phyloP scores from a whole-genome alignment of 352 stramenopile genomes.

The Thalassiosira livingstoniorum region DNA sequence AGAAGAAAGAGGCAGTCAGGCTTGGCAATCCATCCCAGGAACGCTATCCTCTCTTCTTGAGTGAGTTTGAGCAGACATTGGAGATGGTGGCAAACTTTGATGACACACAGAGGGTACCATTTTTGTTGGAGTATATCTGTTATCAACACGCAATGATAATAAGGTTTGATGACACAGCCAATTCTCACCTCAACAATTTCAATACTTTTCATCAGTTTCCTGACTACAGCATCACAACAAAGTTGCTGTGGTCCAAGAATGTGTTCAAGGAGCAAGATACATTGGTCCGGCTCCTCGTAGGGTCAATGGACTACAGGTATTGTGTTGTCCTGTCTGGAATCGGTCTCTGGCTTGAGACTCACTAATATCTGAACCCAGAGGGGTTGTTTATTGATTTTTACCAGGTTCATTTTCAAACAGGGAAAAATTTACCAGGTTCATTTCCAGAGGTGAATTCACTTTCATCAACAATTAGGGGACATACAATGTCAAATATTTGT shows the following conservation, averaged over 20 bases:
- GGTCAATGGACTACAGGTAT: no score
- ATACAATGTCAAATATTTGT: no score
- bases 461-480: no score
- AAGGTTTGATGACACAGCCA: conserved; percentile 40
- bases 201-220: conserved; percentile 9
- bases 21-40: conserved; percentile 1
- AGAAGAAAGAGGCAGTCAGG: conserved; percentile 24
- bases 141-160: conserved; percentile 48
- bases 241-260: conserved; percentile 39
- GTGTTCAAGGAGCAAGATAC: conserved; percentile 49
- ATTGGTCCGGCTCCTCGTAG: no score
- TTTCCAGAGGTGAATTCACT: no score
- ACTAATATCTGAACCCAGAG: no score
- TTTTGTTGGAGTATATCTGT: conserved; percentile 2
- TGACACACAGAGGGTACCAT: conserved; percentile 10
- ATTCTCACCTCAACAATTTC: conserved; percentile 21
- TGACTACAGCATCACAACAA: conserved; percentile 12
- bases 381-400: no score
- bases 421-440: no score
- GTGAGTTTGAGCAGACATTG: conserved; percentile 34
- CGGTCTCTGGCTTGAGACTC: no score
- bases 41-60: background rate
- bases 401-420: no score
- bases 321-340: no score
- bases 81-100: background rate